Evolutionary conservation across 768 basidiomycete genomes (phyloP).

Genomic region (Leccinum arenicola): DNA sequence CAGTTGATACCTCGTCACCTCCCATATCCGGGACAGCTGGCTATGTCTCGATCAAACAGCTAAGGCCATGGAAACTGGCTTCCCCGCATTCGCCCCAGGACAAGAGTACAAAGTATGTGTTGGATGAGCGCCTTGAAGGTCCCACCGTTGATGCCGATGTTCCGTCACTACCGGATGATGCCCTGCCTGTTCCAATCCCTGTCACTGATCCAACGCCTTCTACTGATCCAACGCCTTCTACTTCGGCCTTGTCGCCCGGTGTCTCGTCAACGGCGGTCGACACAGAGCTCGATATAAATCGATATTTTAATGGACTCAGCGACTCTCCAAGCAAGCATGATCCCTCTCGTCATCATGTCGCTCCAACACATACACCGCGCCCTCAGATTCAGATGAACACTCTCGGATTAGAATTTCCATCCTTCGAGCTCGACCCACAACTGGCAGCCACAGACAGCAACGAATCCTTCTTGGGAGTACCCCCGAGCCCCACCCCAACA

Average conservation of each 20-base stretch:
- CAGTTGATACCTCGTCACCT: background rate
- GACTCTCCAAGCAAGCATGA: conserved; percentile 19
- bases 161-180: background rate
- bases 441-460: conserved; percentile 5
- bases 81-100: background rate
- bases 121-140: background rate
- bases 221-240: background rate
- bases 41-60: conserved; percentile 8
- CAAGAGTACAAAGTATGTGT: background rate
- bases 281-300: conserved; percentile 24
- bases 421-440: conserved; percentile 6
- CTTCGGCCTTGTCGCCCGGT: background rate
- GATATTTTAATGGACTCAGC: conserved; percentile 26
- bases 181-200: background rate
- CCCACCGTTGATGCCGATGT: background rate
- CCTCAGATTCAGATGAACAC: conserved; percentile 2
- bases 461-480: conserved; percentile 28
- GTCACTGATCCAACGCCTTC: background rate
- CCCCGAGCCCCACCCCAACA: conserved; percentile 21
- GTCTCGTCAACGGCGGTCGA: conserved; percentile 7
- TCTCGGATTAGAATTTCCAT: conserved; percentile 5
- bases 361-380: conserved; percentile 8
- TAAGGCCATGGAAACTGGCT: conserved; percentile 18
- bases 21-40: conserved; percentile 7
- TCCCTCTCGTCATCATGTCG: background rate